Conservation (phyloP, 495 filamentous ascomycete species). For the Penicillium ucsense region DNA sequence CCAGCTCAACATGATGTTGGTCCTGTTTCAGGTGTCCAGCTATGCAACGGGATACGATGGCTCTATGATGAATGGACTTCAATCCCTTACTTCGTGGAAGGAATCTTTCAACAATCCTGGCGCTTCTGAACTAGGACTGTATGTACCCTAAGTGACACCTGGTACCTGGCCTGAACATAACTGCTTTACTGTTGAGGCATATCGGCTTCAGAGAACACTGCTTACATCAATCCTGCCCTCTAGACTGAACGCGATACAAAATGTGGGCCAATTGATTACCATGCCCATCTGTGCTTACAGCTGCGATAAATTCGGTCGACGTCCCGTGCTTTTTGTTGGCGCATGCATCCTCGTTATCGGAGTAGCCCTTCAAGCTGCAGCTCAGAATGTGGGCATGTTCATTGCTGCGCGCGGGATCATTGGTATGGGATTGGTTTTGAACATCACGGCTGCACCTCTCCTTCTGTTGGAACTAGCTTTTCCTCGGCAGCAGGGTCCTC, state of each 20-base stretch:
- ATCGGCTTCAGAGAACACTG: too few relatives aligned
- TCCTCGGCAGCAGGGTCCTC: constrained; percentile 16
- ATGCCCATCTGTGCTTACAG: constrained; percentile 6
- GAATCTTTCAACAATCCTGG: constrained; percentile 5
- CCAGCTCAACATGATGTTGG: constrained; percentile 11
- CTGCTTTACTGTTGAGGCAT: too few relatives aligned
- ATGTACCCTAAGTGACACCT: not conserved
- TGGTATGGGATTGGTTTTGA: constrained; percentile 15
- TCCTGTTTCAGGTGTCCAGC: constrained; percentile 10
- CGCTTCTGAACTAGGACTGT: constrained; percentile 11
- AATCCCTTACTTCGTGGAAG: constrained; percentile 6
- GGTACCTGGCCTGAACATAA: too few relatives aligned
- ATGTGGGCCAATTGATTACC: constrained; percentile 10
- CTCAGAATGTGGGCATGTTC: constrained; percentile 16
- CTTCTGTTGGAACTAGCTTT: constrained; percentile 23
- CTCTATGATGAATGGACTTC: constrained; percentile 9
- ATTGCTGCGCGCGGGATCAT: constrained; percentile 17
- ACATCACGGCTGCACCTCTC: constrained; percentile 14
- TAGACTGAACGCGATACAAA: constrained; percentile 14
- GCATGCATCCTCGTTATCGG: constrained; percentile 12
- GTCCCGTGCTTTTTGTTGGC: constrained; percentile 7
- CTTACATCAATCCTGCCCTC: not conserved
- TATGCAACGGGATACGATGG: constrained; percentile 15
- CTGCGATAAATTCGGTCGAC: constrained; percentile 15
- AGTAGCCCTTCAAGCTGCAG: constrained; percentile 10